Percentiles rank a stretch among this genome's conserved stretches.
These are phyloP conservation scores for Phytophthora pseudosyringae DNA, from an alignment of 352 stramenopile species.

Conservation along the genomic window DNA sequence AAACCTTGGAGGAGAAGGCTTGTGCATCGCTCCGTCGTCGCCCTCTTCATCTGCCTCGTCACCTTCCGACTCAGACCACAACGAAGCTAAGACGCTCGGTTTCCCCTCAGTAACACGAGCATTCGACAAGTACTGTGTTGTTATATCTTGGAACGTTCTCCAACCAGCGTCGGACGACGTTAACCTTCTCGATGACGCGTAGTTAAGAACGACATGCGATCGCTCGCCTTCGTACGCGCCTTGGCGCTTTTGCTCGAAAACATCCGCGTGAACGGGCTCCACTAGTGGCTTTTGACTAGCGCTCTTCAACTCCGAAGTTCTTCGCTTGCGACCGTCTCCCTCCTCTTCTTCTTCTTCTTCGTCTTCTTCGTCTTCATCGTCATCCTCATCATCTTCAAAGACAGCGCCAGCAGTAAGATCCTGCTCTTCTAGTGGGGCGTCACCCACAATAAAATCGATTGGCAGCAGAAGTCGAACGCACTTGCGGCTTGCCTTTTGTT, in stretches of 20 bases:
- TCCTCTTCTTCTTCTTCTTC: conserved; percentile 47
- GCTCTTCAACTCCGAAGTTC: conserved; percentile 13
- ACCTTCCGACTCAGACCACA: conserved; percentile 31
- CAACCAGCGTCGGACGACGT: conserved; percentile 14
- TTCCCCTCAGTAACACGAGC: conserved; percentile 31
- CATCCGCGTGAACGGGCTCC: conserved; percentile 41
- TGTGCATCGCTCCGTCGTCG: conserved; percentile 1
- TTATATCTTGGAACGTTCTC: conserved; percentile 29
- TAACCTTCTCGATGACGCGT: not conserved
- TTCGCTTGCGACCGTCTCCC: conserved; percentile 32
- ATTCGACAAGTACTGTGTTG: conserved; percentile 26
- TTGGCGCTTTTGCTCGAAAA: conserved; percentile 34
- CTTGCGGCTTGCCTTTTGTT: conserved; percentile 71
- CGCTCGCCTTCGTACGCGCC: conserved; percentile 51
- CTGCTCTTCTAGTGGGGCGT: conserved; percentile 54
- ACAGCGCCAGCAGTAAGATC: conserved; percentile 15
- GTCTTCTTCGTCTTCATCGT: conserved; percentile 49
- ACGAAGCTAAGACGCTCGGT: conserved; percentile 25
- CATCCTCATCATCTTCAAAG: conserved; percentile 43
- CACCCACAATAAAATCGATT: conserved; percentile 67
- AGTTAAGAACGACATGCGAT: conserved; percentile 39
- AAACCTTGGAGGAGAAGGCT: conserved; percentile 20
- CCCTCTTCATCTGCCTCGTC: conserved; percentile 42
- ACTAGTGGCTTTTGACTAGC: conserved; percentile 29
- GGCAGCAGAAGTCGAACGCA: conserved; percentile 62